Evolutionary conservation across 2,329 filamentous ascomycete genomes (phyloP), one percentile per base, ranked within the genome.

Genomic region (Pseudogymnoascus sp.): DNA sequence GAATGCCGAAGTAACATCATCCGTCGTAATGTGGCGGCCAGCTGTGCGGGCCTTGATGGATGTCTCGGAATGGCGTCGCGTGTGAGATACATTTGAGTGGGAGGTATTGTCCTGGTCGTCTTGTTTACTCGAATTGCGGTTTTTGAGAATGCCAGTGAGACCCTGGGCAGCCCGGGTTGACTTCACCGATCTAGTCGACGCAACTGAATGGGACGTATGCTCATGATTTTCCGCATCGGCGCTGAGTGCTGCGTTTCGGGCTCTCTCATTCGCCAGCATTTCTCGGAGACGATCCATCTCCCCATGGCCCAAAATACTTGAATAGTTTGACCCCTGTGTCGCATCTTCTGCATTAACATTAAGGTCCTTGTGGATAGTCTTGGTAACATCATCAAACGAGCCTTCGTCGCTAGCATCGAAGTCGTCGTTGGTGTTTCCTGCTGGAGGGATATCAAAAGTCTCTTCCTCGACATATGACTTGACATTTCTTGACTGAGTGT

Each of bases 1-100:
- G 68, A 84, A 80, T 3, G 81, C 82, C 5, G 82, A 85, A 0
- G 82, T 84, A 79, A 84, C 82, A 66, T 83, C 82, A 40, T 83
- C 81, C 59, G 78, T 78, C 6, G 66, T 67, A 40, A 11, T 68
- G 67, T 60, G 70, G 71, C 62, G 72, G 69, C 61, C 69, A 72
- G 47, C 70, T 68, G 67, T 75, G 74, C n/a, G 47, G 4, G 26
- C 50, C 69, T 76, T 76, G 56, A 76, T 68, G 42, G 61, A 69
- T 60, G 16, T 69, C 64, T 60, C 70, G 59, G 31, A 72, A 65
- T 61, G 69, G 64, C 61, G 69, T 67, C 26, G 67, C 67, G 26
- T 62, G 40, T n/a, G 69, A 65, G 26, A 68, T 65, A 40, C 16
- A 10, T 60, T 61, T 26, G 59, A 61, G 35, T 61, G 33, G 35